These are phyloP conservation scores for Ophiocytium majus DNA, from an alignment of 352 stramenopile genomes.

Conservation along the genomic window DNA sequence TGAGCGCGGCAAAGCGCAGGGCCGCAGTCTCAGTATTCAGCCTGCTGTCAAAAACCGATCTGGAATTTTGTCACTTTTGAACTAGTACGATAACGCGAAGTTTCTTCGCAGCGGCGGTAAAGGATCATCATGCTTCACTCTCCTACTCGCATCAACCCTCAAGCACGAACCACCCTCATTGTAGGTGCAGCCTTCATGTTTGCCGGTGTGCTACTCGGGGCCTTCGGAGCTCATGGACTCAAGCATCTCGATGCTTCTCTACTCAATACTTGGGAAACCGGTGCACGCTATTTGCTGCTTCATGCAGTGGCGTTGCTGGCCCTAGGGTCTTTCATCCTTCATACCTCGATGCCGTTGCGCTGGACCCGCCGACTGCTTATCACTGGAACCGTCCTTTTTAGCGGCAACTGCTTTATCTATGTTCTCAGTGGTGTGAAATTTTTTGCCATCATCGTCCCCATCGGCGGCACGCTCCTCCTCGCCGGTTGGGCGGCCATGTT, in stretches of 20 bases:
- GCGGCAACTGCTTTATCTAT: background rate
- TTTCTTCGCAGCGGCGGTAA: no score
- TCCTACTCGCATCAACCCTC: background rate
- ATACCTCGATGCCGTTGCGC: background rate
- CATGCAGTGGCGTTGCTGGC: background rate
- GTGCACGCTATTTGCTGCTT: background rate
- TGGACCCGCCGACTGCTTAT: background rate
- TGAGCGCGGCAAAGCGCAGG: background rate
- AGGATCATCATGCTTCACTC: background rate
- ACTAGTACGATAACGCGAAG: no score
- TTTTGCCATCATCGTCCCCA: constrained; percentile 7
- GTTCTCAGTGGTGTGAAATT: background rate
- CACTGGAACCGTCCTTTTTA: background rate
- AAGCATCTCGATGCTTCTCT: background rate
- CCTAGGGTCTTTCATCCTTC: background rate
- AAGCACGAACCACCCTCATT: background rate
- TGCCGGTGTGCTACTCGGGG: background rate
- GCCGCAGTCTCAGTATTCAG: background rate
- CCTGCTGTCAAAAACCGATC: background rate
- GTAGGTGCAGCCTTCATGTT: background rate
- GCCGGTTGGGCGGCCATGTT: background rate
- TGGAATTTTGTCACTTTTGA: no score
- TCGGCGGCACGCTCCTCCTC: background rate
- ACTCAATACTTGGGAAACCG: background rate
- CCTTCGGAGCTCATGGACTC: constrained; percentile 2